A percentile compares a stretch with the other conserved stretches of the same genome.
These are phyloP conservation scores for Phylloboletellus chloephorus DNA, from an alignment of 1,284 basidiomycete genomes.

Conservation along the genomic window DNA sequence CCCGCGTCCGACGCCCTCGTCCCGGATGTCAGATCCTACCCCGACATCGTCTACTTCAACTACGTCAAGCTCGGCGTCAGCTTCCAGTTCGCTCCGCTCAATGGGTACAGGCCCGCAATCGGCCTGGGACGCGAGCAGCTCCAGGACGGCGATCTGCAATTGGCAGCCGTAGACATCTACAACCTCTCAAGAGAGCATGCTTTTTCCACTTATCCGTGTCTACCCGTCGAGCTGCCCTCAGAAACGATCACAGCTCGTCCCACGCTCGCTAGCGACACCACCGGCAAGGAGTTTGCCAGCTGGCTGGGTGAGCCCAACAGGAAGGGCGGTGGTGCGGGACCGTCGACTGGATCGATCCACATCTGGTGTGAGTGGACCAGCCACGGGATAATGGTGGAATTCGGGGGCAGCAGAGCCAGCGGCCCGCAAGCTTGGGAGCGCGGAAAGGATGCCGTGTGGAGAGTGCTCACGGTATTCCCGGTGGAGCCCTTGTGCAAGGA, in stretches of 20 bases:
- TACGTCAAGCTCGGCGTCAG: constrained; percentile 76
- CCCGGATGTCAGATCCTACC: constrained; percentile 72
- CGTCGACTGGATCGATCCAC: constrained; percentile 75
- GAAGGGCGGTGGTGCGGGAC: constrained; percentile 81
- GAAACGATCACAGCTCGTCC: constrained; percentile 40
- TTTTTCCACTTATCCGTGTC: constrained; percentile 52
- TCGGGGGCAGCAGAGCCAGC: constrained; percentile 67
- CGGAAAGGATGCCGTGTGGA: constrained; percentile 76
- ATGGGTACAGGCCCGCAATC: constrained; percentile 54
- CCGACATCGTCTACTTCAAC: constrained; percentile 82
- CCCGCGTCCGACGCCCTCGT: constrained; percentile 18
- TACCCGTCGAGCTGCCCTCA: constrained; percentile 43
- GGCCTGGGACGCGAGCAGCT: constrained; percentile 46
- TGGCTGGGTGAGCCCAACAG: constrained; percentile 76
- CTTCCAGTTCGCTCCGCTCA: constrained; percentile 58
- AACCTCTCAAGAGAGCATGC: constrained; percentile 48
- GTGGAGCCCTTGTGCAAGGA: constrained; percentile 27
- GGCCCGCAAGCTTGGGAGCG: constrained; percentile 82
- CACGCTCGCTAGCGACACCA: constrained; percentile 45
- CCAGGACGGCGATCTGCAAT: constrained; percentile 42
- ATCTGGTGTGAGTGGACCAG: constrained; percentile 91
- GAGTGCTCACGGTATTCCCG: constrained; percentile 66
- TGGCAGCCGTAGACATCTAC: constrained; percentile 80
- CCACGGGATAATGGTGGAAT: constrained; percentile 77
- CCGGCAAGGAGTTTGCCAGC: constrained; percentile 72